Evolutionary conservation across 73 alveolate species (phyloP), one percentile per base, ranked within the genome.

Genomic region (Paramecium sexaurelia): DNA sequence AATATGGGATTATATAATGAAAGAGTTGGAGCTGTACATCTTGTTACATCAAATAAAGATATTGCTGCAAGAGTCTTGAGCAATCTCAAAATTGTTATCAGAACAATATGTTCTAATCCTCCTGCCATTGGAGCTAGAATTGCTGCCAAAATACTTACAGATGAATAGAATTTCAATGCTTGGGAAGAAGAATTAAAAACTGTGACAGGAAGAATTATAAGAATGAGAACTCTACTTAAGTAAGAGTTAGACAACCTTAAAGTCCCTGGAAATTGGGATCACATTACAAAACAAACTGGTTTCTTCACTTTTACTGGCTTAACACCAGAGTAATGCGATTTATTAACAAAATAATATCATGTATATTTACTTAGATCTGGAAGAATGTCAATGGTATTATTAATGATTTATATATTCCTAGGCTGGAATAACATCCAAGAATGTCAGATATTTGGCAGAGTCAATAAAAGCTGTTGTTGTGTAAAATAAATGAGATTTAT

Each of bases 231-330:
- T 2, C 92, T 92, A 17, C 93, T 98, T 35, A 94, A 94, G 71
- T 93, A 85, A 32, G 96, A 98, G 84, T 93, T 98, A 51, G 93
- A 71, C 8, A 94, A 91, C 82, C 47, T 90, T 55, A 94, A 95
- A 24, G 91, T 97, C 35, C 98, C 97, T 39, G 97, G 98, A 47
- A 93, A 93, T 90, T 98, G 99, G 99, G 95, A 93, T 85, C 97
- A 94, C 93, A 92, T 98, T 71, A 94, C 96, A 1, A 45, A 75
- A 55, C 97, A 98, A 96, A 97, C 94, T 57, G 99, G 99, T 37
- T 97, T 98, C 99, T 98, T 98, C 95, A 91, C 99, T 75, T 98
- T 56, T 96, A 97, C 99, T 55, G 99, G 99, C 17, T 95, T 98
- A 39, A 94, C 98, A 27, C 97, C 97, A 61, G 98, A 97, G 85